Evolutionary conservation across 1,284 basidiomycete species (phyloP), one percentile per base, ranked within the genome.

Genomic region (Schizophyllum amplum): DNA sequence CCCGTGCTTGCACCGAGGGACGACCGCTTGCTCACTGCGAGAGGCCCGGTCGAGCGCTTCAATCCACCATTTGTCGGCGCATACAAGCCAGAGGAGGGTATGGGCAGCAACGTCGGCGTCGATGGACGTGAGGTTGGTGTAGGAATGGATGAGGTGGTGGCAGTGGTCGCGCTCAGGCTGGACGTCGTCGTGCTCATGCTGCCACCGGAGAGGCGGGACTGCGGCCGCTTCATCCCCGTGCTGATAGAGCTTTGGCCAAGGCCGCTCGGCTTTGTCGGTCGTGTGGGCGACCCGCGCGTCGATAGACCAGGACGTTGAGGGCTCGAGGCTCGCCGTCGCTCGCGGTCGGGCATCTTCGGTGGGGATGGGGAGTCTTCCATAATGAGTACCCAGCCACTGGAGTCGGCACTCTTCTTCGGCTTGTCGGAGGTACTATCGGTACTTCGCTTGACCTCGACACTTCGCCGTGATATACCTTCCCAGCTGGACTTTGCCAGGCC

Each of bases 331-430:
- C 85, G 77, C 58, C 85, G 75, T 56, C 74, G 68, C 58, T 81
- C 80, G 59, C 79, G 78, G 55, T 80, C 78, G 60, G 75, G 72
- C 53, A 77, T 73, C 67, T 82, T 85, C 46, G 73, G 74, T 21
- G 85, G 86, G n/a, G 83, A 83, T 17, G 87, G 86, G 0, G 84
- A 82, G 63, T 89, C 88, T 61, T 90, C 87, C 87, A 89, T 88
- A 55, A 90, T 87, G 25, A 90, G 77, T 42, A 90, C 87, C 87
- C 87, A 90, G 53, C 88, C 88, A 24, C 86, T 81, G 4, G 82
- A 73, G 64, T 88, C 87, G 23, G 76, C 72, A 23, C 74, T 78
- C 61, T 73, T 74, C 59, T 65, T 68, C 47, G 62, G 66, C 63
- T 71, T 75, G 52, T 73, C 70, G 5, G 67, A 63, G 48, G 70